Base-by-base conservation (phyloP, 2,329 filamentous ascomycete genomes). In the Raffaelea arxii region DNA sequence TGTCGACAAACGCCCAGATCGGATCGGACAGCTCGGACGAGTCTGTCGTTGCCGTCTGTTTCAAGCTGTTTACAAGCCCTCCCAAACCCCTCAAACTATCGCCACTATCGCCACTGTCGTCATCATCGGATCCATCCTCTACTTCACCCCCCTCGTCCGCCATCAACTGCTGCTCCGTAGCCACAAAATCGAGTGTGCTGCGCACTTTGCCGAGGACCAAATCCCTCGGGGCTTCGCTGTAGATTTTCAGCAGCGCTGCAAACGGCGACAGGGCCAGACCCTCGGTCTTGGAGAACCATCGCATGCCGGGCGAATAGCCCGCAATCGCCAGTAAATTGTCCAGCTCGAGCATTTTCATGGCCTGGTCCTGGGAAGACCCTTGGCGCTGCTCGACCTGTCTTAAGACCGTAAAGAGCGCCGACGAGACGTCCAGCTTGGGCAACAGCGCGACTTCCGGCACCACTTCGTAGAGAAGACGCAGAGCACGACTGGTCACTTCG, bases 341-440 rank as follows among this genome's bases (percentile, higher is more conserved):
- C 24, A 96, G 68, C 62, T 94, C 86, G 56, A 90, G 77, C 10
- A 84, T 62, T 21, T 78, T 70, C 41, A 90, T 67, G 1, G 72
- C 71, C 43, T 70, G 64, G 42, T 72, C 65, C 45, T 70, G 65
- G 63, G 41, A 77, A 70, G 41, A 53, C 37, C 37, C 74, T 3
- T 69, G 63, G 16, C 72, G 67, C 14, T 72, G 63, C 38, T 84
- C 77, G 10, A 87, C 63, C 25, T 72, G 72, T 47, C 75, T 71
- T 40, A 97, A 67, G 1, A 82, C 75, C 49, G 80, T 77, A 7
- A 83, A 80, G 16, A 98, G 72, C 19, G 84, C 74, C 1, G 84
- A 69, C 0, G 91, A 92, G 4, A 94, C 83, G 58, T 97, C 92
- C 57, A 96, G 92, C 53, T 85, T 92, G 55, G 89, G 84, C 53